Base-by-base conservation (phyloP, 2,329 filamentous ascomycete genomes). In the Tolypocladium pustulatum region DNA sequence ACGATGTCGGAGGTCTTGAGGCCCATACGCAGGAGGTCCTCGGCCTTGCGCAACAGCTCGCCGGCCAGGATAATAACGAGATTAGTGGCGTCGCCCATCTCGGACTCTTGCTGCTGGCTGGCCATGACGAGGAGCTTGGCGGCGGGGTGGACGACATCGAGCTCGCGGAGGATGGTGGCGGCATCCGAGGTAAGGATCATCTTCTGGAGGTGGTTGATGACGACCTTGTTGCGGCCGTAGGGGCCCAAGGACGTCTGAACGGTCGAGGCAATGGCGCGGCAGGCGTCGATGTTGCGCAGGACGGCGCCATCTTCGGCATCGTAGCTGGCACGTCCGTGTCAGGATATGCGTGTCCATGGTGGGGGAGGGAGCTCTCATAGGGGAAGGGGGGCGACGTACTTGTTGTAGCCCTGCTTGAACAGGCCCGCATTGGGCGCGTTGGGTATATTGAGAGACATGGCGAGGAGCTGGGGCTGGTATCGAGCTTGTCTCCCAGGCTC, bases 171-270 rank as follows among this genome's bases (percentile, higher is more conserved):
- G 72, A 99, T 99, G 51, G 94, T 97, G 65, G 94, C 94, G 64
- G 94, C 94, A 72, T 99, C 94, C 61, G 92, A 97, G 67, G 95
- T 99, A 64, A 99, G 82, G 68, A 97, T 96, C 94, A 99, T 97
- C 83, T 99, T 99, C 76, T 96, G 91, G 63, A 99, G 83, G 78
- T 99, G 95, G 81, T 99, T 99, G 82, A 99, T 97, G 78, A 99
- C 91, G 72, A 99, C 92, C 81, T 99, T 99, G 82, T 99, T 99
- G 76, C 94, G 90, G 70, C 94, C 94, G 76, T 96, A 97, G 61
- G 94, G 94, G 57, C 94, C 95, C 40, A 99, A 84, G 53, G 94
- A 97, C 59, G 94, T 97, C 80, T 96, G 91, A 55, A 99, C 94
- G 57, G 94, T 99, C 69, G 89, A 90, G 60, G 94, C 87, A 75